Conservation (phyloP, 2,329 filamentous ascomycete species). For the Cladosporium sp. region DNA sequence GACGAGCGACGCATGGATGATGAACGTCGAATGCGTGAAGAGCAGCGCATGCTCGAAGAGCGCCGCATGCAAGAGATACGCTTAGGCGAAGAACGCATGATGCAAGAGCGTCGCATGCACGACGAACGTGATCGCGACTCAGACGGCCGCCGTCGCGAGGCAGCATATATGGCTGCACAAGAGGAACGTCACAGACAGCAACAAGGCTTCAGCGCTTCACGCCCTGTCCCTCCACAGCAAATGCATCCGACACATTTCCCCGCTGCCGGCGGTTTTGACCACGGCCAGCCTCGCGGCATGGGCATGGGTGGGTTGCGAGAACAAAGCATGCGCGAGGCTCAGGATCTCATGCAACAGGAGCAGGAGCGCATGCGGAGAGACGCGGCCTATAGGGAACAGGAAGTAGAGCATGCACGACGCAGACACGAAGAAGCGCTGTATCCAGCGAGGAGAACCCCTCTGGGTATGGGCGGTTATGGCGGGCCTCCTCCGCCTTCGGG, state of each 20-base stretch:
- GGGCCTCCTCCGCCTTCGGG: constrained; percentile 4
- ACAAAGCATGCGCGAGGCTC: constrained; percentile 22
- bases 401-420: constrained; percentile 17
- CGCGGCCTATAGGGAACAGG: constrained; percentile 10
- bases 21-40: constrained; percentile 14
- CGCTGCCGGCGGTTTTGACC: background rate
- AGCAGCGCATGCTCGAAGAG: constrained; percentile 14
- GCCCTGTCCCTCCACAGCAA: background rate
- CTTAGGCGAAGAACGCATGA: constrained; percentile 7
- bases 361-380: constrained; percentile 14
- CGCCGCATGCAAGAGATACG: constrained; percentile 16
- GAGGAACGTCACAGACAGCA: constrained; percentile 12
- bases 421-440: constrained; percentile 15
- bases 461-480: constrained; percentile 9
- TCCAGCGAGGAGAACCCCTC: background rate
- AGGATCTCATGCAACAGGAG: constrained; percentile 18
- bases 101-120: constrained; percentile 13
- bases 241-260: constrained; percentile 10
- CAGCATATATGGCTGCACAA: constrained; percentile 12
- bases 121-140: constrained; percentile 17
- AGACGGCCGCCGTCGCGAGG: constrained; percentile 10
- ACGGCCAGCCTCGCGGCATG: constrained; percentile 2
- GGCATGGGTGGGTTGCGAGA: constrained; percentile 19
- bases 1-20: constrained; percentile 13
- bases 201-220: background rate